These are phyloP conservation scores for Aspergillus sp. DNA, from an alignment of 2,329 filamentous ascomycete species.

Conservation along the genomic window DNA sequence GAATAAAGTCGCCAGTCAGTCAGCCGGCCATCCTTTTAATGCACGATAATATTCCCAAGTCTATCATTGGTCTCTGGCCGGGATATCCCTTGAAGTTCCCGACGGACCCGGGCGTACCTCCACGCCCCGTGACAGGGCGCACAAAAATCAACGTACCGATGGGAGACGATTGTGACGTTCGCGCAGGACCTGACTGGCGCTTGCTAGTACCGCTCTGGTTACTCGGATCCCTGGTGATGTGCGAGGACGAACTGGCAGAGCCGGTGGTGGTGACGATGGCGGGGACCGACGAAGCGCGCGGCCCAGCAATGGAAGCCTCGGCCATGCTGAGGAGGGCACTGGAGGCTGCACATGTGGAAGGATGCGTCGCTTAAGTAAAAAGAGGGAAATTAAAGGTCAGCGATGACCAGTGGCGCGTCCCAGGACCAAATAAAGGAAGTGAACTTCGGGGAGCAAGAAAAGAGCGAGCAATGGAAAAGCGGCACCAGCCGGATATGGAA, in stretches of 20 bases:
- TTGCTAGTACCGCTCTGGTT: slow-evolving; percentile 6
- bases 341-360: slow-evolving; percentile 17
- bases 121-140: not conserved
- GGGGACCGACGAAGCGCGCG: slow-evolving; percentile 20
- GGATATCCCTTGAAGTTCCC: not conserved
- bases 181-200: slow-evolving; percentile 6
- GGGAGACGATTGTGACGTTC: slow-evolving; percentile 16
- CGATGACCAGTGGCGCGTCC: not conserved
- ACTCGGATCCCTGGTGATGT: slow-evolving; percentile 2
- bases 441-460: too few relatives aligned
- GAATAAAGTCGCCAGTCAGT: slow-evolving; percentile 1
- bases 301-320: slow-evolving; percentile 24
- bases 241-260: slow-evolving; percentile 14
- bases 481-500: too few relatives aligned
- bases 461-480: too few relatives aligned
- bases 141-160: slow-evolving; percentile 19
- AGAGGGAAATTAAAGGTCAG: not conserved
- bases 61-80: not conserved
- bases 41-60: not conserved
- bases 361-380: not conserved
- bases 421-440: too few relatives aligned
- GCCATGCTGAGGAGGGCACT: slow-evolving; percentile 20
- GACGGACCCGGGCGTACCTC: not conserved
- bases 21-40: not conserved
- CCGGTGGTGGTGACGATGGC: slow-evolving; percentile 15